phyloP scores from a whole-genome alignment of 2,329 filamentous ascomycete genomes.

The Microcyclospora tardicrescens region DNA sequence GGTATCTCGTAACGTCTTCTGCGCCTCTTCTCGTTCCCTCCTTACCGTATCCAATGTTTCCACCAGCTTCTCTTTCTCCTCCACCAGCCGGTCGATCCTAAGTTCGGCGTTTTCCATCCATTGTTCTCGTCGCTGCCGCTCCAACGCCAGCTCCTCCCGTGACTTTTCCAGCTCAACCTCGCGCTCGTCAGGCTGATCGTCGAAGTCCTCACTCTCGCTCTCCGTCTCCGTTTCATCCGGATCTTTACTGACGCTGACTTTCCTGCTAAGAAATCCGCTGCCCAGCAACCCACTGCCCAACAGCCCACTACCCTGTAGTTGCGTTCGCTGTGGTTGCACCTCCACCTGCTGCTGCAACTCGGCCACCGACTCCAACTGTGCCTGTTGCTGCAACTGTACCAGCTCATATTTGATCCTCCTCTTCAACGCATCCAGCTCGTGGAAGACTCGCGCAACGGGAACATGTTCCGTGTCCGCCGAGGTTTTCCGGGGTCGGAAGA shows the following conservation, averaged over 20 bases:
- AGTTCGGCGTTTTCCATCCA: slow-evolving; percentile 23
- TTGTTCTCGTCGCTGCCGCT: slow-evolving; percentile 15
- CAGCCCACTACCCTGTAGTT: slow-evolving; percentile 1
- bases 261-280: too few species aligned
- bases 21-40: slow-evolving; percentile 2
- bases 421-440: slow-evolving; percentile 13
- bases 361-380: background rate
- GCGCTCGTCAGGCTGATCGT: slow-evolving; percentile 15
- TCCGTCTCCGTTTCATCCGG: slow-evolving; percentile 17
- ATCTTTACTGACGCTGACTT: slow-evolving; percentile 2
- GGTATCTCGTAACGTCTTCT: background rate
- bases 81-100: slow-evolving; percentile 20
- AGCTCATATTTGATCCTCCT: slow-evolving; percentile 9
- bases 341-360: background rate
- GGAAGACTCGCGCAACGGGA: slow-evolving; percentile 9
- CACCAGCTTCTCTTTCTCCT: slow-evolving; percentile 17
- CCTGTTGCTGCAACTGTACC: background rate
- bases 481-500: slow-evolving; percentile 7
- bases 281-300: too few species aligned
- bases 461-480: slow-evolving; percentile 4
- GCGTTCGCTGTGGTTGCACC: background rate
- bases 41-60: slow-evolving; percentile 7
- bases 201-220: slow-evolving; percentile 6
- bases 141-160: slow-evolving; percentile 14
- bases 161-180: slow-evolving; percentile 20